Percentiles rank a stretch among this genome's conserved stretches.
Evolutionary conservation across 306 rosid species (phyloP).

Genomic region (Cicer judaicum): DNA sequence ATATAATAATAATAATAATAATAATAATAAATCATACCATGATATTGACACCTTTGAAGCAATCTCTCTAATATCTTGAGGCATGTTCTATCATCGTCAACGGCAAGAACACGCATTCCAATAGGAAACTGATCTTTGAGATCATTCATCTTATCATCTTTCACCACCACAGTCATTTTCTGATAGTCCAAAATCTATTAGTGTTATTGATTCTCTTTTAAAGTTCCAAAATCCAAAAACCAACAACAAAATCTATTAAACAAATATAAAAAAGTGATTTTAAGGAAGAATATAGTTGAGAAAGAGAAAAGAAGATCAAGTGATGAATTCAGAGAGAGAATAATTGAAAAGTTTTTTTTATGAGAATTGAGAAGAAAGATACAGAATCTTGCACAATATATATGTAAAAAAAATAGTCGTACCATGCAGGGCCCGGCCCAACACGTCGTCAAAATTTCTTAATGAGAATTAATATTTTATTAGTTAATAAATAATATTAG

Average conservation of each 20-base stretch:
- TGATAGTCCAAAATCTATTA: slow-evolving; percentile 38
- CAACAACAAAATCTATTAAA: slow-evolving; percentile 34
- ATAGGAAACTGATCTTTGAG: slow-evolving; percentile 69
- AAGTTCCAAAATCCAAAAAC: slow-evolving; percentile 22
- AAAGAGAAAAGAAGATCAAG: slow-evolving; percentile 22
- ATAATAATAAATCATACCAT: slow-evolving; percentile 55
- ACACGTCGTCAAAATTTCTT: no score
- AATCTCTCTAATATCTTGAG: slow-evolving; percentile 72
- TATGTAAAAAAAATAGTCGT: no score
- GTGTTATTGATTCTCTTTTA: no score
- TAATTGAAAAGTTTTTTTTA: not conserved
- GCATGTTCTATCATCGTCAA: slow-evolving; percentile 89
- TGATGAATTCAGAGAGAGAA: slow-evolving; percentile 1
- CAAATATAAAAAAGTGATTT: slow-evolving; percentile 7
- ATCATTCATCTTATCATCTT: slow-evolving; percentile 48
- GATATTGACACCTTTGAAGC: slow-evolving; percentile 82
- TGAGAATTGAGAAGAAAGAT: slow-evolving; percentile 21
- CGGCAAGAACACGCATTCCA: slow-evolving; percentile 96
- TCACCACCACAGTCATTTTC: slow-evolving; percentile 60
- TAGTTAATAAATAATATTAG: no score
- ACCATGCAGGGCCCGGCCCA: no score
- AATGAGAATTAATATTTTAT: no score
- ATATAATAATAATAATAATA: not conserved
- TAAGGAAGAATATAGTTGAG: slow-evolving; percentile 40
- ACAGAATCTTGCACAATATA: slow-evolving; percentile 47